These are phyloP conservation scores for Bryoerythrophyllum caledonicum DNA, from an alignment of 225 moss, liverwort and hornwort genomes.

Conservation along the genomic window DNA sequence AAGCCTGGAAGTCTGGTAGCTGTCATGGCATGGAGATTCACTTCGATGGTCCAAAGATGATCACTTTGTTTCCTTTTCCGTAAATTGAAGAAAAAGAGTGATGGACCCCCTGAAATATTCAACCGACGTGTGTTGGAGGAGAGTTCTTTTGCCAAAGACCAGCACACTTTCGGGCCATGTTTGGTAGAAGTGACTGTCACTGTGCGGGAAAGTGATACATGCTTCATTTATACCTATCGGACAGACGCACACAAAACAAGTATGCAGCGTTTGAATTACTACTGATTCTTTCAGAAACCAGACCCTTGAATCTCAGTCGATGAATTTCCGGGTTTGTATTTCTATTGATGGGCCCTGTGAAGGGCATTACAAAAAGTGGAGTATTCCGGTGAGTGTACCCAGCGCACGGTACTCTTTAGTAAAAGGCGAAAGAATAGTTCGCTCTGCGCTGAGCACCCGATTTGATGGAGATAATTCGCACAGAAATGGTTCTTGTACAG, in stretches of 20 bases:
- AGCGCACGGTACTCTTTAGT: constrained; percentile 70
- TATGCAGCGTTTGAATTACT: too few relatives aligned
- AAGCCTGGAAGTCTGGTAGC: too few relatives aligned
- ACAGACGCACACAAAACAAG: neutral
- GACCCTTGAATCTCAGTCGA: too few relatives aligned
- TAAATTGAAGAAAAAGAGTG: neutral
- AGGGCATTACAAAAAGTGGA: too few relatives aligned
- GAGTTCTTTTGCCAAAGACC: neutral
- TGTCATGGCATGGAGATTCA: too few relatives aligned
- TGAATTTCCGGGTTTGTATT: too few relatives aligned
- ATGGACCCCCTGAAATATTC: neutral
- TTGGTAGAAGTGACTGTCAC: neutral
- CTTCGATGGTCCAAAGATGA: too few relatives aligned
- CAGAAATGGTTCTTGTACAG: neutral
- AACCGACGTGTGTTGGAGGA: neutral
- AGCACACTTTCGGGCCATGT: neutral
- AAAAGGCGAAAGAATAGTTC: constrained; percentile 68
- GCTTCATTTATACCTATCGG: neutral
- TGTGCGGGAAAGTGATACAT: neutral
- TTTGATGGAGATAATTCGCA: too few relatives aligned
- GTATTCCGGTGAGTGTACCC: constrained; percentile 24
- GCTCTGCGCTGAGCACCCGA: constrained; percentile 46
- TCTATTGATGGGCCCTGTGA: too few relatives aligned
- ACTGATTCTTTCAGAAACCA: too few relatives aligned
- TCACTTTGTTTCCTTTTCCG: too few relatives aligned